Conservation (phyloP, 1,284 basidiomycete species). For the Veloporphyrellus conicus region DNA sequence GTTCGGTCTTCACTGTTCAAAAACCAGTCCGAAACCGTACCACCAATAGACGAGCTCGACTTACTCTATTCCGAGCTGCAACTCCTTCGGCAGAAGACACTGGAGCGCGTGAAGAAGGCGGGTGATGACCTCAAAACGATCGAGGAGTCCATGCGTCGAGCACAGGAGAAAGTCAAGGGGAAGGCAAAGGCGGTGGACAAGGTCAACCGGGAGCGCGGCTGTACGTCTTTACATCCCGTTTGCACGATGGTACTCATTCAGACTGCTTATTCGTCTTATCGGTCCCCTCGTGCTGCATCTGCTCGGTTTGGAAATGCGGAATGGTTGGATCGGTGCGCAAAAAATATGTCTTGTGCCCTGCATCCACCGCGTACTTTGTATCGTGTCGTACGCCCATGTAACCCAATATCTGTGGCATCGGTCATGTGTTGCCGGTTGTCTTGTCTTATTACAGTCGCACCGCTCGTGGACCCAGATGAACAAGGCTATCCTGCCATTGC, state of each 20-base stretch:
- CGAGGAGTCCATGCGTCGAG: slow-evolving; percentile 63
- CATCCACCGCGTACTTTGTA: not conserved
- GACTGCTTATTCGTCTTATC: slow-evolving; percentile 16
- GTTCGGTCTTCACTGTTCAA: slow-evolving; percentile 57
- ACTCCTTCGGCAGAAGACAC: slow-evolving; percentile 47
- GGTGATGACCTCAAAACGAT: slow-evolving; percentile 64
- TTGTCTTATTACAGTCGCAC: slow-evolving; percentile 21
- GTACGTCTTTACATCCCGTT: slow-evolving; percentile 45
- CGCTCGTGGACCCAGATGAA: slow-evolving; percentile 26
- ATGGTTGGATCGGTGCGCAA: slow-evolving; percentile 15
- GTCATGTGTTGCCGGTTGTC: slow-evolving; percentile 1
- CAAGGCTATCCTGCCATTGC: slow-evolving; percentile 11
- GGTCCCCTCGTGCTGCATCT: not conserved
- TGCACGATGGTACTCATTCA: slow-evolving; percentile 12
- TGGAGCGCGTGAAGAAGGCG: slow-evolving; percentile 64
- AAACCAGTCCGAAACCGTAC: slow-evolving; percentile 59
- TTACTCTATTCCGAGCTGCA: slow-evolving; percentile 57
- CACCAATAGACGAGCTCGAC: slow-evolving; percentile 69
- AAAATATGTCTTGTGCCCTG: not conserved
- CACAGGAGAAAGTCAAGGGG: slow-evolving; percentile 72
- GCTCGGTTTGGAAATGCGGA: slow-evolving; percentile 2
- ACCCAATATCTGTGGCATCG: slow-evolving; percentile 16
- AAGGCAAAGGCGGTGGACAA: slow-evolving; percentile 66
- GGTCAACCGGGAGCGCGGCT: slow-evolving; percentile 65
- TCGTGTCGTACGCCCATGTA: not conserved